A percentile compares a stretch with the other conserved stretches of the same genome.
Conservation (phyloP, 2,329 filamentous ascomycete species). For the Xylariaceae sp. region DNA sequence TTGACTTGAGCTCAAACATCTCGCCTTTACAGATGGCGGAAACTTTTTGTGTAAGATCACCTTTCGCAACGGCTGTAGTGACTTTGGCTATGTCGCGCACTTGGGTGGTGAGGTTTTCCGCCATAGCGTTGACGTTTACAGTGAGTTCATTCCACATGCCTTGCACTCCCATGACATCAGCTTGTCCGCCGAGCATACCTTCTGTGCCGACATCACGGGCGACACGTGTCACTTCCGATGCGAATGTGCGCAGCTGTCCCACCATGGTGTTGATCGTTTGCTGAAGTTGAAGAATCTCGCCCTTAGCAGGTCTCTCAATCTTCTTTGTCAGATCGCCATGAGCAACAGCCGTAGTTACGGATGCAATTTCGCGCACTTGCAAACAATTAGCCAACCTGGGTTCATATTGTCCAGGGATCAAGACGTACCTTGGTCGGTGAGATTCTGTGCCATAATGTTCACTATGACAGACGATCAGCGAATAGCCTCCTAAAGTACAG, state of each 20-base stretch:
- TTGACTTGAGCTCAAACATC: slow-evolving; percentile 92
- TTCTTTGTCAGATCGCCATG: slow-evolving; percentile 82
- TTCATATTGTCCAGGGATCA: not conserved
- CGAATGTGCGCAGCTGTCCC: slow-evolving; percentile 79
- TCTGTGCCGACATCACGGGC: slow-evolving; percentile 82
- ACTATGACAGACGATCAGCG: slow-evolving; percentile 45
- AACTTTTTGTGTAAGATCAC: slow-evolving; percentile 95
- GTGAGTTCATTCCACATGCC: slow-evolving; percentile 89
- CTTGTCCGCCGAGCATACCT: slow-evolving; percentile 78
- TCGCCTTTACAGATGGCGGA: slow-evolving; percentile 89
- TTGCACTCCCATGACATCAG: slow-evolving; percentile 78
- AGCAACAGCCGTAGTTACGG: slow-evolving; percentile 79
- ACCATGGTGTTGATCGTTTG: slow-evolving; percentile 91
- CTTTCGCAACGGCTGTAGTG: slow-evolving; percentile 70
- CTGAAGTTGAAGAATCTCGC: slow-evolving; percentile 79
- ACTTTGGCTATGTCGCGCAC: slow-evolving; percentile 92
- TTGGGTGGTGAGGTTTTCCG: slow-evolving; percentile 81
- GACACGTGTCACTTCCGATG: slow-evolving; percentile 78
- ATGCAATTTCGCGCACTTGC: slow-evolving; percentile 76
- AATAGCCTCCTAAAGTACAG: slow-evolving; percentile 5
- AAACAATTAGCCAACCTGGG: slow-evolving; percentile 3
- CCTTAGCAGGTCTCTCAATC: slow-evolving; percentile 75
- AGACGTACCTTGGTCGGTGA: slow-evolving; percentile 66
- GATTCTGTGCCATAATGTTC: slow-evolving; percentile 80
- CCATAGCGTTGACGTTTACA: slow-evolving; percentile 85